Base-by-base conservation (phyloP, 2,329 filamentous ascomycete genomes). In the Monosporascus sp. region DNA sequence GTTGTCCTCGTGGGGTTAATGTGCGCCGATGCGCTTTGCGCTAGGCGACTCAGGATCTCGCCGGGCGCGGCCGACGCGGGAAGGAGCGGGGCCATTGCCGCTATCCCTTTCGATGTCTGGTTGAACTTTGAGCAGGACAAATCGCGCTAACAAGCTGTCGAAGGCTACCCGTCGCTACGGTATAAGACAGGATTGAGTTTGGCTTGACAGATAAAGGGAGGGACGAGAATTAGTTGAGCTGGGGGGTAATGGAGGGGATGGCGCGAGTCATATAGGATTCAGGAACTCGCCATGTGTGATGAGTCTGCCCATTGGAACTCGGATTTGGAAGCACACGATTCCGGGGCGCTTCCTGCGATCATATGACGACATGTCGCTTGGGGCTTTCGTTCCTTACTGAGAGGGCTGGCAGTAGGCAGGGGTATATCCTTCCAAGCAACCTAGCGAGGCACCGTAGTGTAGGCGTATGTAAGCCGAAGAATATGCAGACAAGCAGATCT, bases 1-100 rank as follows among this genome's bases (percentile, higher is more conserved):
- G 64, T 36, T 5, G 64, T 64, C 43, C 60, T 56, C 20, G 63
- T 66, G 4, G 64, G 59, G 26, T 49, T 55, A 45, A 56, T 52
- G 40, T 58, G 51, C 40, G 56, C 50, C 16, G 56, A 41, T 22
- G n/a, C 43, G 43, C 24, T 19, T 24, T 46, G 11, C 7, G 22
- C 24, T 17, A 46, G 24, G 17, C 43, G 43, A 17, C 14, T 27
- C 9, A 46, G 43, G 24, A 46, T 27, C 5, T 46, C 43, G 24
- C 24, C 20, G 24, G 43, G 22, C 17, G 24, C 16, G 43, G 26
- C 43, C 16, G 43, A n/a, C 4, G 7, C 24, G 14, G 43, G 24
- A 22, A 27, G 5, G 17, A 46, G 43, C n/a, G 43, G 43, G 9
- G 43, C 43, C 43, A 46, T 46, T 26, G 43, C 7, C 14, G 26